Conservation (phyloP, 345 rosid species). For the Geranium brycei region DNA sequence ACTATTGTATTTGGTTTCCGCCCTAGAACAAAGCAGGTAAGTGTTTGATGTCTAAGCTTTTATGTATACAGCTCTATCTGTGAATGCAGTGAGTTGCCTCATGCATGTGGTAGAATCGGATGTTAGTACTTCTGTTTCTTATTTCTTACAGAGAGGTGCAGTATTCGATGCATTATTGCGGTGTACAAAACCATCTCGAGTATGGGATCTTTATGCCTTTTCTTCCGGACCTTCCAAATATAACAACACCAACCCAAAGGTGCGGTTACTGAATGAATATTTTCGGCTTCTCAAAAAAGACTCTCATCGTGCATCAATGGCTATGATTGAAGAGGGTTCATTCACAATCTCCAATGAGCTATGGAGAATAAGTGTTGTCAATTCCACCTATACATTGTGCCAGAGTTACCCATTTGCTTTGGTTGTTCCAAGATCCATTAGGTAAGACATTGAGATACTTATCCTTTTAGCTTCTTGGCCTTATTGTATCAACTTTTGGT, state of each 20-base stretch:
- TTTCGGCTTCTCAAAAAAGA: constrained; percentile 74
- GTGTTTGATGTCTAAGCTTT: constrained; percentile 1
- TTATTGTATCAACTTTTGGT: no score
- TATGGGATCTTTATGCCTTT: constrained; percentile 85
- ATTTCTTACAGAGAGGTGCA: constrained; percentile 52
- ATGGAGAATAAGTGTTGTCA: constrained; percentile 79
- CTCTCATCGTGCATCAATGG: constrained; percentile 44
- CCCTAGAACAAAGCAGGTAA: constrained; percentile 80
- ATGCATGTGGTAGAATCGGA: constrained; percentile 1
- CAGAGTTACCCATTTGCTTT: constrained; percentile 85
- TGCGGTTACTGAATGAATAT: constrained; percentile 79
- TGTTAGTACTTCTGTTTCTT: constrained; percentile 8
- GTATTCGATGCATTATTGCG: constrained; percentile 48
- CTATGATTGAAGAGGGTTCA: constrained; percentile 55
- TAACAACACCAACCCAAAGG: constrained; percentile 56
- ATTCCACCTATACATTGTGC: constrained; percentile 55
- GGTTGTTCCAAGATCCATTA: constrained; percentile 70
- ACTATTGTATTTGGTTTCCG: constrained; percentile 83
- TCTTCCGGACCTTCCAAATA: constrained; percentile 61
- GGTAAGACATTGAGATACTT: constrained; percentile 15
- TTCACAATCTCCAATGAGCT: constrained; percentile 59
- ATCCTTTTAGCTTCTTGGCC: background rate
- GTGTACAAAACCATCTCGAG: constrained; percentile 53
- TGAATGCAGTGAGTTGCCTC: background rate
- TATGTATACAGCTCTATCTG: background rate